Base-by-base conservation (phyloP, 352 stramenopile species). In the Pythium guiyangense region DNA sequence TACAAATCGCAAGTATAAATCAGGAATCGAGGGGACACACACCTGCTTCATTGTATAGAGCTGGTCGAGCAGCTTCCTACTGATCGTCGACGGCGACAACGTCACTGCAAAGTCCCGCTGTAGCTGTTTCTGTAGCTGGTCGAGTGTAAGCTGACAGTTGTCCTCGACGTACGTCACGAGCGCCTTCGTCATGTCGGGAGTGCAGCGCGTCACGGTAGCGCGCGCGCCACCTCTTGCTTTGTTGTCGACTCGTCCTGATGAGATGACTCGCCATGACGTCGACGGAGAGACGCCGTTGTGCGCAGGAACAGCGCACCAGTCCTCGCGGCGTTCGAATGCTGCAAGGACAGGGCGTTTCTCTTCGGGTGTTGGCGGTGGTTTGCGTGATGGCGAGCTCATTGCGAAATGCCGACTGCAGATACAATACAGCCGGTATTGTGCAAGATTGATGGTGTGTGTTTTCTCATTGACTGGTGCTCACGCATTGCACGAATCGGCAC, bases 31-130 rank as follows among this genome's bases (percentile, higher is more conserved):
- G 20, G 8, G 43, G 17, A 26, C 8, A 49, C 45, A n/a, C 25
- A 60, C 55, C 44, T 60, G 52, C 40, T 67, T 67, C 4, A 65
- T 34, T 6, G 55, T 67, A 43, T 59, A 71, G 4, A 67, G 52
- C 35, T 60, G 45, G 10, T 53, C 46, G 18, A 60, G 15, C 2
- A 64, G 59, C 22, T 57, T 57, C 5, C 47, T 17, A 25, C 42
- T 64, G 12, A 60, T 60, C 3, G 60, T 65, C 6, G 49, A 59
- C 27, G 39, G 31, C 6, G 56, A 71, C 0, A 65, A 27, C 0
- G 45, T 2, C 8, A 59, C 51, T 3, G 37, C 44, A 6, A 56
- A 54, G 11, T 53, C 29, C 22, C n/a, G 18, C 18, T n/a, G 29
- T 15, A 53, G 18, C 31, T 27, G n/a, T 2, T 53, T 11, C 4